These are phyloP conservation scores for Kazachstania martiniae DNA, from an alignment of 805 yeast species.

Conservation along the genomic window DNA sequence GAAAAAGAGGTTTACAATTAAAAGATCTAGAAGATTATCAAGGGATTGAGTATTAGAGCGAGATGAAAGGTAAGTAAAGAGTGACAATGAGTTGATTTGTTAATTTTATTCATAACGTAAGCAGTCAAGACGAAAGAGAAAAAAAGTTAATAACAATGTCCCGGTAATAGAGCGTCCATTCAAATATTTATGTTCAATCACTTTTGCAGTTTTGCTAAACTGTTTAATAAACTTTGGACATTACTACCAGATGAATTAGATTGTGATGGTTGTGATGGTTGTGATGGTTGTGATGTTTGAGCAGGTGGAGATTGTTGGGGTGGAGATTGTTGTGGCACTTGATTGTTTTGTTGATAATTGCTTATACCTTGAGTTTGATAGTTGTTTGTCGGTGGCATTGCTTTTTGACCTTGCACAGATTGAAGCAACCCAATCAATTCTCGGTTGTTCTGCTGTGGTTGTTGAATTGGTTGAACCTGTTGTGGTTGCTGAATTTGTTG, in stretches of 20 bases:
- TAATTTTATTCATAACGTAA: too few relatives aligned
- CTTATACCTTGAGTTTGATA: neutral
- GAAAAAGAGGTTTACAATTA: too few relatives aligned
- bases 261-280: constrained; percentile 12
- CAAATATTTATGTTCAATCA: constrained; percentile 4
- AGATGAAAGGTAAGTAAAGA: too few relatives aligned
- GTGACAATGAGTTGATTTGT: too few relatives aligned
- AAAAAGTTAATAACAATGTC: too few relatives aligned
- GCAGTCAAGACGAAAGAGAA: too few relatives aligned
- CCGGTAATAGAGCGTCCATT: neutral
- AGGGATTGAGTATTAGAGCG: too few relatives aligned
- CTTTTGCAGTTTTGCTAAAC: constrained; percentile 30
- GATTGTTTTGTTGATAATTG: constrained; percentile 2
- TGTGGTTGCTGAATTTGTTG: constrained; percentile 16
- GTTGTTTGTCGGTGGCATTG: neutral
- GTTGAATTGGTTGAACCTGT: constrained; percentile 11
- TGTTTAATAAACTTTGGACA: constrained; percentile 30
- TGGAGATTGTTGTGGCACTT: constrained; percentile 6
- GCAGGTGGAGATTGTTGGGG: too few relatives aligned
- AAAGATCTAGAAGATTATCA: too few relatives aligned
- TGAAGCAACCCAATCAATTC: constrained; percentile 24
- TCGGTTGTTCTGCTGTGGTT: too few relatives aligned
- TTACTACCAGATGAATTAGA: constrained; percentile 22
- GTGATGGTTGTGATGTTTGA: constrained; percentile 6
- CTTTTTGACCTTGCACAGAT: constrained; percentile 23